Conservation (phyloP, 352 stramenopile genomes). For the Pythium vanterpoolii region DNA sequence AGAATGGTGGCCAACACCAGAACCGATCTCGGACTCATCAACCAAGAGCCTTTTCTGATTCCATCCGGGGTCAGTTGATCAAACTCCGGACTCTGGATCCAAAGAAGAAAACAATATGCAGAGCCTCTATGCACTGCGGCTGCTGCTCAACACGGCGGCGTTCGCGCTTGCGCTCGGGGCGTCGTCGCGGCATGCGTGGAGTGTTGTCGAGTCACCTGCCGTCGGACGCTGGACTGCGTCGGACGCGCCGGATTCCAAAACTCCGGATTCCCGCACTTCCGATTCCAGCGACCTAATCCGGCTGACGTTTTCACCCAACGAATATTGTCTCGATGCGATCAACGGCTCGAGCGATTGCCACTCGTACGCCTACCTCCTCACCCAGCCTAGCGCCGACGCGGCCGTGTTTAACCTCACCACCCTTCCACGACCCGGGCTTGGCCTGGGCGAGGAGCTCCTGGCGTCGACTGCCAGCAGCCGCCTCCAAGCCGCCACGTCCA, state of each 20-base stretch:
- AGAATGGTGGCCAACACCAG: not conserved
- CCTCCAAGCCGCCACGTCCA: slow-evolving; percentile 30
- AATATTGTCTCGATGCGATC: slow-evolving; percentile 37
- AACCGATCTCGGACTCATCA: not conserved
- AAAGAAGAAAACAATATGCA: slow-evolving; percentile 7
- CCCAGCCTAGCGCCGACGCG: slow-evolving; percentile 6
- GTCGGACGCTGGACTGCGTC: not conserved
- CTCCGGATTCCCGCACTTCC: not conserved
- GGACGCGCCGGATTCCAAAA: not conserved
- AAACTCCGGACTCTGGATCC: not conserved
- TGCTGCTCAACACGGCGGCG: slow-evolving; percentile 16
- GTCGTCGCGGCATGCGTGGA: slow-evolving; percentile 13
- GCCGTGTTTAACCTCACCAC: not conserved
- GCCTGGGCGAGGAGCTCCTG: not conserved
- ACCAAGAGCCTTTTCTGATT: not conserved
- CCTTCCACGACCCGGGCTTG: slow-evolving; percentile 8
- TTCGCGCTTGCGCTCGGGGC: slow-evolving; percentile 15
- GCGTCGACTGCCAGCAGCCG: slow-evolving; percentile 11
- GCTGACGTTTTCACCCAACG: slow-evolving; percentile 40
- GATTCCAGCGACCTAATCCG: not conserved
- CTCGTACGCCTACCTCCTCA: slow-evolving; percentile 36
- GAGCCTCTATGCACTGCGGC: slow-evolving; percentile 13
- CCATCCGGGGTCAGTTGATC: not conserved
- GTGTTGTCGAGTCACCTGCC: slow-evolving; percentile 11
- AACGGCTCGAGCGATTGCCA: slow-evolving; percentile 41